These are phyloP conservation scores for Celoporthe dispersa DNA, from an alignment of 2,329 filamentous ascomycete species.

Conservation along the genomic window DNA sequence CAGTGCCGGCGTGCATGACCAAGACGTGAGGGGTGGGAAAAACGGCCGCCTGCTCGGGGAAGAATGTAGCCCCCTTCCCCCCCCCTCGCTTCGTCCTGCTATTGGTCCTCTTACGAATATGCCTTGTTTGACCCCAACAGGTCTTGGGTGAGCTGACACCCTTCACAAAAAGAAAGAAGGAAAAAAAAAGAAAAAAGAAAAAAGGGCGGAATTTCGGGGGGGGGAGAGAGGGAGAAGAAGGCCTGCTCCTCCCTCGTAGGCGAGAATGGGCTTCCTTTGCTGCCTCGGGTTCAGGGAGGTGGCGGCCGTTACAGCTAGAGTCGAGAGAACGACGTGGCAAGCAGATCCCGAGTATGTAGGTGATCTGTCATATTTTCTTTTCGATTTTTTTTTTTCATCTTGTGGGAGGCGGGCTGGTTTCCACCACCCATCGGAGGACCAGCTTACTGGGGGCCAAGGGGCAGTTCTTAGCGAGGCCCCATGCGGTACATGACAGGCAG, in stretches of 20 bases:
- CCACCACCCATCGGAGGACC: not conserved
- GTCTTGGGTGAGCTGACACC: not conserved
- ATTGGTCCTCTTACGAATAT: conserved; percentile 1
- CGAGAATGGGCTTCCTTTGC: not conserved
- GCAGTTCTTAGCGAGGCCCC: conserved; percentile 27
- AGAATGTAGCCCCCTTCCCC: not conserved
- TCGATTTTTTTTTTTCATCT: too few relatives aligned
- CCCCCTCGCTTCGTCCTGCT: not conserved
- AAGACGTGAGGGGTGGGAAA: too few relatives aligned
- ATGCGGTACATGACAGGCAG: not conserved
- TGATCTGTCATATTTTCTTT: conserved; percentile 21
- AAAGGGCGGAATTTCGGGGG: not conserved
- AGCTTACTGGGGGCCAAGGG: not conserved
- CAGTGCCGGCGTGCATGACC: not conserved
- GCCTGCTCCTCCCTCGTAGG: not conserved
- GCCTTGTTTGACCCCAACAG: not conserved
- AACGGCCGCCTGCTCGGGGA: not conserved
- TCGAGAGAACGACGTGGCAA: not conserved
- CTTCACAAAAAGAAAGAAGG: not conserved
- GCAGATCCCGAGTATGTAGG: conserved; percentile 19
- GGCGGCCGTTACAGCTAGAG: conserved; percentile 1
- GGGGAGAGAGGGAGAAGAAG: not conserved
- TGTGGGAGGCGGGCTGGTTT: too few relatives aligned
- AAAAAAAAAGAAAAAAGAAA: not conserved
- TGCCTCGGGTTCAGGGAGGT: not conserved